A percentile compares a stretch with the other conserved stretches of the same genome.
Evolutionary conservation across 2,329 filamentous ascomycete genomes (phyloP).

Genomic region (Fusarium stilboides): DNA sequence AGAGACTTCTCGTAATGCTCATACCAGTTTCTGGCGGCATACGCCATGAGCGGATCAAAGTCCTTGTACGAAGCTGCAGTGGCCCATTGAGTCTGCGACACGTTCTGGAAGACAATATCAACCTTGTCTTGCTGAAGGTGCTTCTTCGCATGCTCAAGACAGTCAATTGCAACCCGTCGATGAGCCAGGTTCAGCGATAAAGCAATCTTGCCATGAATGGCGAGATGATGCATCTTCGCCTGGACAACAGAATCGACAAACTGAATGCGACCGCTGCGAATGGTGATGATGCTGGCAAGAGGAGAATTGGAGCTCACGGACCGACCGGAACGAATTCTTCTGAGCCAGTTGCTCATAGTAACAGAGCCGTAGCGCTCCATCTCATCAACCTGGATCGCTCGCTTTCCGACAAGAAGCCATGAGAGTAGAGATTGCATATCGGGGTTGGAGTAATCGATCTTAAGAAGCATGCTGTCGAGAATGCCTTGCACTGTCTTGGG

Average conservation of each 20-base stretch:
- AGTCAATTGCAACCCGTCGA: neutral
- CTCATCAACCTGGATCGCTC: neutral
- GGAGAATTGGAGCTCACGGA: conserved; percentile 9
- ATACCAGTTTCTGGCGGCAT: neutral
- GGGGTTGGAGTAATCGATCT: neutral
- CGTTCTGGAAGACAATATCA: neutral
- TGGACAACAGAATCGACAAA: conserved; percentile 6
- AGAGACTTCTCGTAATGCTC: neutral
- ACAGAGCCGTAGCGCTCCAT: neutral
- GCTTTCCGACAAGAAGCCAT: neutral
- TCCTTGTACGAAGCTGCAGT: neutral
- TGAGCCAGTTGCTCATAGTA: conserved; percentile 9
- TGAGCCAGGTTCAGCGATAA: neutral
- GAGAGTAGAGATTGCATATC: neutral
- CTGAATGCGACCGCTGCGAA: neutral
- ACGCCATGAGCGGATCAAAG: neutral
- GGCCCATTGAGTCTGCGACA: neutral
- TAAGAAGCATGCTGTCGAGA: neutral
- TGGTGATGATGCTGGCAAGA: conserved; percentile 1
- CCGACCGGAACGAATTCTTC: conserved; percentile 9
- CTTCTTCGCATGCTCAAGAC: conserved; percentile 1
- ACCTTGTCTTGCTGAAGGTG: conserved; percentile 1
- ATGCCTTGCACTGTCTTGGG: neutral
- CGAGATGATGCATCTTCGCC: neutral
- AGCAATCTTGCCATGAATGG: neutral